Percentiles rank a stretch among this genome's conserved stretches.
Conservation (phyloP, 225 moss, liverwort and hornwort species). For the Bryoerythrophyllum caledonicum region DNA sequence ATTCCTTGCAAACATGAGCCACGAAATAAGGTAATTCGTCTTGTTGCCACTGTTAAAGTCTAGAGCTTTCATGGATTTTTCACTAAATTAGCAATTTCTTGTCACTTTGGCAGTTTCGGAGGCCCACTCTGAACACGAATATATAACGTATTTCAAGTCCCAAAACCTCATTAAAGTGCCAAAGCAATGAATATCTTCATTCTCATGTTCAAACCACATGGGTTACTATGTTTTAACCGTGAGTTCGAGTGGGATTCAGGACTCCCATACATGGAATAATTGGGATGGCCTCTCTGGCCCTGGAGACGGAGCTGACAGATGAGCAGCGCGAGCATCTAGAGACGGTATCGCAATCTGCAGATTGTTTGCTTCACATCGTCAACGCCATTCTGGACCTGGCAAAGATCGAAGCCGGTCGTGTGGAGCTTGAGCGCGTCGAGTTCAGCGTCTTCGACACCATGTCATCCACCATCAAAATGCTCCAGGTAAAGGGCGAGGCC, state of each 20-base stretch:
- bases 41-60: neutral
- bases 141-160: too few relatives aligned
- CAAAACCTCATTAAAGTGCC: too few relatives aligned
- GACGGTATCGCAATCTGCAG: constrained; percentile 78
- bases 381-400: constrained; percentile 80
- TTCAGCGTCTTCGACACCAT: constrained; percentile 76
- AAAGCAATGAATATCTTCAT: too few relatives aligned
- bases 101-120: too few relatives aligned
- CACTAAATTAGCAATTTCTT: too few relatives aligned
- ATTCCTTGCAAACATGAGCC: constrained; percentile 81
- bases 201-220: neutral
- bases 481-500: constrained; percentile 43
- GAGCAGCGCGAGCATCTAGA: constrained; percentile 85
- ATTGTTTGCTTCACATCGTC: constrained; percentile 77
- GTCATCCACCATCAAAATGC: constrained; percentile 83
- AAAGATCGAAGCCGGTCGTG: constrained; percentile 81
- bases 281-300: constrained; percentile 77
- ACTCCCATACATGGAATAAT: constrained; percentile 86
- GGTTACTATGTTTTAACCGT: neutral
- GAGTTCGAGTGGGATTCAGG: constrained; percentile 39
- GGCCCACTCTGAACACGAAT: too few relatives aligned
- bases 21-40: constrained; percentile 60
- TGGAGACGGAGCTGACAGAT: constrained; percentile 70
- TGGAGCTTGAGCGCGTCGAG: constrained; percentile 72
- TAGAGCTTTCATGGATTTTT: too few relatives aligned